Percentiles rank a stretch among this genome's conserved stretches.
Evolutionary conservation across 2,329 filamentous ascomycete genomes (phyloP).

Genomic region (Allantophomopsis cytisporea): DNA sequence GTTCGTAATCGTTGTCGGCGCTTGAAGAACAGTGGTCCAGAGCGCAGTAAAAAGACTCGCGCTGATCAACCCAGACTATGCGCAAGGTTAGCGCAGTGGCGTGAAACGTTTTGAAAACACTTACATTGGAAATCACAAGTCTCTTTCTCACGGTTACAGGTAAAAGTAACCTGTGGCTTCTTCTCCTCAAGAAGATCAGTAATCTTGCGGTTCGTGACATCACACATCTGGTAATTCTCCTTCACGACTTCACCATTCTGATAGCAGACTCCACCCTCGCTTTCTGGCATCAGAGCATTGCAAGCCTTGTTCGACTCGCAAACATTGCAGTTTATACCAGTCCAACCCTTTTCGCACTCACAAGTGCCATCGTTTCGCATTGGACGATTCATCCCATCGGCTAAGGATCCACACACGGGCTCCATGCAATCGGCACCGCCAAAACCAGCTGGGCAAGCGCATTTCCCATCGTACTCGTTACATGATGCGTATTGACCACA

Average conservation of each 20-base stretch:
- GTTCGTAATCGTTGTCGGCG: constrained; percentile 51
- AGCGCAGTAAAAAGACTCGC: constrained; percentile 93
- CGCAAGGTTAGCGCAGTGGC: constrained; percentile 6
- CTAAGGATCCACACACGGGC: constrained; percentile 81
- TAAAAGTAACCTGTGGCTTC: constrained; percentile 89
- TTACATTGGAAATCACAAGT: constrained; percentile 91
- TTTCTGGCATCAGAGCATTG: constrained; percentile 73
- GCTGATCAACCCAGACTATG: constrained; percentile 83
- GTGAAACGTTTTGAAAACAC: no score
- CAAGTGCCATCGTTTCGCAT: constrained; percentile 61
- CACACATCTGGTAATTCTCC: constrained; percentile 94
- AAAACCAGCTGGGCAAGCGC: constrained; percentile 81
- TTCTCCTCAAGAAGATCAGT: constrained; percentile 71
- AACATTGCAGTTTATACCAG: constrained; percentile 95
- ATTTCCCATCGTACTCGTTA: constrained; percentile 84
- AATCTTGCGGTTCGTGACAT: constrained; percentile 94
- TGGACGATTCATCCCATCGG: constrained; percentile 65
- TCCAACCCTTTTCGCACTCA: constrained; percentile 86
- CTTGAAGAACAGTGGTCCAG: constrained; percentile 67
- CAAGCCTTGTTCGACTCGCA: constrained; percentile 77
- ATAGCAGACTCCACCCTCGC: constrained; percentile 79
- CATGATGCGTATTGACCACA: constrained; percentile 87
- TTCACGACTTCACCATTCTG: constrained; percentile 81
- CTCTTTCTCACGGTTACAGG: constrained; percentile 60
- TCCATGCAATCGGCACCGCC: constrained; percentile 87